Conservation (phyloP, 805 yeast genomes). For the Ogataea degrootiae region DNA sequence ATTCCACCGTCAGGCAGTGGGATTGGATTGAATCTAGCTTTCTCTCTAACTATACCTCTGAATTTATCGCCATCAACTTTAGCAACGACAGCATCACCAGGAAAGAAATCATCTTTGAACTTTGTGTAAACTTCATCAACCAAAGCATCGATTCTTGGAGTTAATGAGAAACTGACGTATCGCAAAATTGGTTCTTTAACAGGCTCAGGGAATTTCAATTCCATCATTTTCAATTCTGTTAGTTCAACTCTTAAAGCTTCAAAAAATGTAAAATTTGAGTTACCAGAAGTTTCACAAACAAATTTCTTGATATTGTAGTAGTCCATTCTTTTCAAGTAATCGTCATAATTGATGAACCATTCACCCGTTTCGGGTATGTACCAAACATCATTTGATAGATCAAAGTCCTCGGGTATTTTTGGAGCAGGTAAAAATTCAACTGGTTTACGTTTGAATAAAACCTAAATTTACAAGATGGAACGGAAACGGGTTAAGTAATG, state of each 20-base stretch:
- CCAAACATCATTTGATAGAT: slow-evolving; percentile 64
- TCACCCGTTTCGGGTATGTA: slow-evolving; percentile 80
- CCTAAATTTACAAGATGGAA: slow-evolving; percentile 38
- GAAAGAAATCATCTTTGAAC: slow-evolving; percentile 81
- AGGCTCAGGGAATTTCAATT: slow-evolving; percentile 82
- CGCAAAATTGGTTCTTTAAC: slow-evolving; percentile 89
- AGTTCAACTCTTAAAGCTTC: slow-evolving; percentile 82
- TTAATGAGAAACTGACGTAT: slow-evolving; percentile 74
- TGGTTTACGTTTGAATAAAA: slow-evolving; percentile 68
- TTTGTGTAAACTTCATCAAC: slow-evolving; percentile 81
- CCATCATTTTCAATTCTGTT: slow-evolving; percentile 58
- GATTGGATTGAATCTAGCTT: slow-evolving; percentile 66
- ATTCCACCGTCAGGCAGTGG: slow-evolving; percentile 32
- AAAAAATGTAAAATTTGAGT: slow-evolving; percentile 83
- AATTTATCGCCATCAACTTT: slow-evolving; percentile 39
- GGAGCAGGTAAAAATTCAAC: slow-evolving; percentile 57
- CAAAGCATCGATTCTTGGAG: slow-evolving; percentile 75
- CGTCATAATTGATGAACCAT: slow-evolving; percentile 77
- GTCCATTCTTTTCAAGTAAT: slow-evolving; percentile 66
- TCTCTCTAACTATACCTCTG: slow-evolving; percentile 72
- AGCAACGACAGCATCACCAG: slow-evolving; percentile 80
- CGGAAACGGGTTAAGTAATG: background rate
- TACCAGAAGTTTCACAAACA: slow-evolving; percentile 94
- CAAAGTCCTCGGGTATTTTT: slow-evolving; percentile 49
- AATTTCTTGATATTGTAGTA: slow-evolving; percentile 73